A percentile compares a stretch with the other conserved stretches of the same genome.
phyloP scores from a whole-genome alignment of 768 basidiomycete genomes.

The Crassisporium funariophilum region DNA sequence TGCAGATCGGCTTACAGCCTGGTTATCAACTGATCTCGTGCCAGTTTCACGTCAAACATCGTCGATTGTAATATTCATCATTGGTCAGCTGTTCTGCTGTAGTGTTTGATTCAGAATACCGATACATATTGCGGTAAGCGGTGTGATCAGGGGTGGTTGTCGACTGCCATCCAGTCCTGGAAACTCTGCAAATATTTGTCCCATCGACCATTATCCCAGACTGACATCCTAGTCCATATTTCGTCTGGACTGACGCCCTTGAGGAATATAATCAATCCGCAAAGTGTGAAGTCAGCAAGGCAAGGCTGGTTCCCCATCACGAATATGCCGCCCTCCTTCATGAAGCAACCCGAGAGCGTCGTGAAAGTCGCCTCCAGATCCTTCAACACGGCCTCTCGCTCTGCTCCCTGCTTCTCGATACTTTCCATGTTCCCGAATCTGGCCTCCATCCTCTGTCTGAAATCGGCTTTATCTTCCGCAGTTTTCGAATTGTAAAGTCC shows the following conservation, averaged over 20 bases:
- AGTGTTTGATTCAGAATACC: neutral
- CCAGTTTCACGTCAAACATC: too few relatives aligned
- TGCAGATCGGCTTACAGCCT: conserved; percentile 47
- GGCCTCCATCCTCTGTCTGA: conserved; percentile 18
- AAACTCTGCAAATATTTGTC: conserved; percentile 19
- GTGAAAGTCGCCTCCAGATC: conserved; percentile 21
- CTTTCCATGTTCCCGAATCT: conserved; percentile 20
- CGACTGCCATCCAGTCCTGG: conserved; percentile 22
- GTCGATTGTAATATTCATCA: too few relatives aligned
- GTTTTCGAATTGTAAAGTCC: conserved; percentile 25
- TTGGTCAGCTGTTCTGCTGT: neutral
- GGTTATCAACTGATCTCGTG: conserved; percentile 44
- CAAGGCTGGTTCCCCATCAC: conserved; percentile 22
- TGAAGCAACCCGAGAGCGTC: conserved; percentile 12
- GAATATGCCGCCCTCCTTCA: conserved; percentile 16
- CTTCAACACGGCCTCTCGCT: conserved; percentile 24
- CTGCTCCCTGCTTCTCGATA: conserved; percentile 23
- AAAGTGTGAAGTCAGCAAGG: conserved; percentile 30
- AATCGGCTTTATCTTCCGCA: conserved; percentile 19
- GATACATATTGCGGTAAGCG: too few relatives aligned
- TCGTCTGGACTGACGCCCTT: conserved; percentile 28
- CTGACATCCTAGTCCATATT: conserved; percentile 23
- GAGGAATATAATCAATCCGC: conserved; percentile 23
- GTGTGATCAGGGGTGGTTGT: too few relatives aligned
- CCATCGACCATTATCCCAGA: conserved; percentile 33